A percentile compares a stretch with the other conserved stretches of the same genome.
These are phyloP conservation scores for Gracilaria caudata DNA, from an alignment of 23 red algal genomes.

Conservation along the genomic window DNA sequence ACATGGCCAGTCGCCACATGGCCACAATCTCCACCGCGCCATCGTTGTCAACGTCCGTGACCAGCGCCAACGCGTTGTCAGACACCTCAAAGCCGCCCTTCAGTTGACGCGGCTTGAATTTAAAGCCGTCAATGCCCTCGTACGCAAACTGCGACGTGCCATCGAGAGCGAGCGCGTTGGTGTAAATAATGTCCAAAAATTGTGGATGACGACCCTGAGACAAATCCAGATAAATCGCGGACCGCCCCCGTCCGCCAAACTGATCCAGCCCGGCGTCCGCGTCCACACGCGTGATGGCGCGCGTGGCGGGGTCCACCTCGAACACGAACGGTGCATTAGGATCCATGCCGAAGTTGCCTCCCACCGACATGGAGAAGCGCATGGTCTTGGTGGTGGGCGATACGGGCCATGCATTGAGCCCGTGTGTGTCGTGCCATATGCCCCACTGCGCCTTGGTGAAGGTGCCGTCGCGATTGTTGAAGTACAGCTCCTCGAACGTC, in stretches of 20 bases:
- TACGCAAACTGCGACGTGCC: constrained; percentile 25
- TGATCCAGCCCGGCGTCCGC: background rate
- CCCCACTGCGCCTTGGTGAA: constrained; percentile 34
- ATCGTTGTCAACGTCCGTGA: constrained; percentile 61
- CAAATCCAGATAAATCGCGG: constrained; percentile 33
- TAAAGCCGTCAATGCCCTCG: constrained; percentile 1
- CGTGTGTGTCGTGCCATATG: constrained; percentile 51
- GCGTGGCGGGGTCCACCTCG: constrained; percentile 14
- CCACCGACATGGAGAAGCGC: constrained; percentile 39
- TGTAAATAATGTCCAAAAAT: constrained; percentile 28
- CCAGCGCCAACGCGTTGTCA: constrained; percentile 18
- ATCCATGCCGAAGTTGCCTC: constrained; percentile 30
- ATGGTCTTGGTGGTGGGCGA: constrained; percentile 7
- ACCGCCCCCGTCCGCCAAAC: background rate
- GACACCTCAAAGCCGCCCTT: constrained; percentile 13
- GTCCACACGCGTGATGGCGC: constrained; percentile 24
- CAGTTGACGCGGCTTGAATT: constrained; percentile 6
- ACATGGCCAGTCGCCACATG: constrained; percentile 29
- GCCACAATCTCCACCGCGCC: constrained; percentile 37
- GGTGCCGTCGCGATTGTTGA: constrained; percentile 18
- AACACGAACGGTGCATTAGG: constrained; percentile 21
- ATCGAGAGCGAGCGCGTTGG: constrained; percentile 2
- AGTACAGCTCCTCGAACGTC: constrained; percentile 52
- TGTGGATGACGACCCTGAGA: constrained; percentile 6
- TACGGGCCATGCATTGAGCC: constrained; percentile 24